Percentiles rank a stretch among this genome's conserved stretches.
phyloP scores from a whole-genome alignment of 768 basidiomycete genomes.

The Leccinum barrowsii region DNA sequence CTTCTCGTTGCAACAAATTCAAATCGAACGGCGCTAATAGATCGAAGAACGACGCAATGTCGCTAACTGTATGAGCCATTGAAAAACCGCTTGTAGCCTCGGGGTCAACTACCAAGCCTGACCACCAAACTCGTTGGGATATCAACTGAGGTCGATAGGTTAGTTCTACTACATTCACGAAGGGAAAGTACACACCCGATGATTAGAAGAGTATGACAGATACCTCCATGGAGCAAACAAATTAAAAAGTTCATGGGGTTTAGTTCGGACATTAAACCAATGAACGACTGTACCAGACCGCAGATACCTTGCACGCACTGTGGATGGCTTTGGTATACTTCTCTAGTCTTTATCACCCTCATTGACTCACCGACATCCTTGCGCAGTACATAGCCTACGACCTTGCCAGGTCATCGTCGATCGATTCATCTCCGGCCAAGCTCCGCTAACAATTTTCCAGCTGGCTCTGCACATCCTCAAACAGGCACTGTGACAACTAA shows the following conservation, averaged over 20 bases:
- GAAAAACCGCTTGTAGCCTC: neutral
- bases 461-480: neutral
- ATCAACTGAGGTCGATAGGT: neutral
- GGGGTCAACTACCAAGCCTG: too few relatives aligned
- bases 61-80: neutral
- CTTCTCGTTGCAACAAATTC: neutral
- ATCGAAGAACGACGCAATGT: conserved; percentile 20
- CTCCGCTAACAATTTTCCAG: neutral
- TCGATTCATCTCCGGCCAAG: neutral
- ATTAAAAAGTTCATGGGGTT: neutral
- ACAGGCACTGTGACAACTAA: neutral
- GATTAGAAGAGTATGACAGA: neutral
- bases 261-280: neutral
- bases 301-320: neutral
- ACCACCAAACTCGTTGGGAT: neutral
- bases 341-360: neutral
- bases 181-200: neutral
- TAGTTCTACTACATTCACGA: neutral
- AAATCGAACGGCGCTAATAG: too few relatives aligned
- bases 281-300: neutral
- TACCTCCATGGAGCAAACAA: neutral
- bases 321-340: neutral
- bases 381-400: neutral
- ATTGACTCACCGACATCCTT: neutral
- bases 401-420: neutral